These are phyloP conservation scores for Syzygium aromaticum DNA, from an alignment of 345 rosid genomes.

Conservation along the genomic window DNA sequence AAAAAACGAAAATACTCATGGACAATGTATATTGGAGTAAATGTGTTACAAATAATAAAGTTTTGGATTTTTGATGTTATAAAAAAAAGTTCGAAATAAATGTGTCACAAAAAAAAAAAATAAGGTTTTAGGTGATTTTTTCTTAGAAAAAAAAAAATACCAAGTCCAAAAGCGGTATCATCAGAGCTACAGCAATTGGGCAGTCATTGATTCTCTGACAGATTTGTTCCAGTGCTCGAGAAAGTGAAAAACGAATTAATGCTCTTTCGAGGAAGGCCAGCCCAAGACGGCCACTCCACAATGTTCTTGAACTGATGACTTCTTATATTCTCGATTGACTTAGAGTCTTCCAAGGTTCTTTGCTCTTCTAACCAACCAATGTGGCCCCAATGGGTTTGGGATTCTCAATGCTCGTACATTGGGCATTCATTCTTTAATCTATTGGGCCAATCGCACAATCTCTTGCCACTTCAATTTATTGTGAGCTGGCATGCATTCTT, in stretches of 20 bases:
- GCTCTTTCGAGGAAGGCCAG: not conserved
- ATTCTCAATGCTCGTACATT: not conserved
- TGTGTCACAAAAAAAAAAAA: no score
- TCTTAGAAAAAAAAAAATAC: not conserved
- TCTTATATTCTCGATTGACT: not conserved
- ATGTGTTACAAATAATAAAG: no score
- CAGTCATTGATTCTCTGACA: not conserved
- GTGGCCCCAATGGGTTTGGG: not conserved
- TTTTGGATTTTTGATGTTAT: no score
- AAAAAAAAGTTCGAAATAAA: no score
- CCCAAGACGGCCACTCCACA: not conserved
- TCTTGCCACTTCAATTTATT: not conserved
- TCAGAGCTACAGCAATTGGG: not conserved
- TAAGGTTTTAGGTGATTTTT: no score
- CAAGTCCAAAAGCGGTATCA: not conserved
- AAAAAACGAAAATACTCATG: no score
- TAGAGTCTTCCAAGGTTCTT: not conserved
- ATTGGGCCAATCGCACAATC: not conserved
- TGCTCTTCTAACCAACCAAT: not conserved
- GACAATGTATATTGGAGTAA: no score
- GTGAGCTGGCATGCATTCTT: not conserved
- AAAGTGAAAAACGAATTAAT: not conserved
- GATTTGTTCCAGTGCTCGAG: not conserved
- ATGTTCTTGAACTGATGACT: not conserved
- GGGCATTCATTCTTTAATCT: not conserved